Percentiles rank a stretch among this genome's conserved stretches.
Conservation (phyloP, 768 basidiomycete species). For the Pisolithus orientalis region DNA sequence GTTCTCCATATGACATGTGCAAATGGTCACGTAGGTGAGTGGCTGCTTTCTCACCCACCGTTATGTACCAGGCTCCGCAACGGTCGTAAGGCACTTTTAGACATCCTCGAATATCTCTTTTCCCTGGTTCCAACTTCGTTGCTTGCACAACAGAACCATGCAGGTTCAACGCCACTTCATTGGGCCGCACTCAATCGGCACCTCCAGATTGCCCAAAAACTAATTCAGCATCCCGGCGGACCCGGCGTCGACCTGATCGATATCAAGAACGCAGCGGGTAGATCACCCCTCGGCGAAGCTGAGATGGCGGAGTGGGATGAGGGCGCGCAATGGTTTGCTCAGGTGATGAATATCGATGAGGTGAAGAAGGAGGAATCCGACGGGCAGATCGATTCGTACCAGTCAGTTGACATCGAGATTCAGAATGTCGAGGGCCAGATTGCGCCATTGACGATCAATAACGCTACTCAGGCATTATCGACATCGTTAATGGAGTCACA, state of each 20-base stretch:
- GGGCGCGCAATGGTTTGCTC: conserved; percentile 76
- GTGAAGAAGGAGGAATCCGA: conserved; percentile 29
- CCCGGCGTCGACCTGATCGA: conserved; percentile 68
- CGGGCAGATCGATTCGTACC: conserved; percentile 23
- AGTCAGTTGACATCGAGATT: conserved; percentile 61
- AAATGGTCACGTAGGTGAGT: conserved; percentile 83
- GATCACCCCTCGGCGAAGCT: conserved; percentile 75
- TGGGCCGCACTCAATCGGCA: conserved; percentile 89
- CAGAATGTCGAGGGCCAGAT: conserved; percentile 66
- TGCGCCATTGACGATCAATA: conserved; percentile 51
- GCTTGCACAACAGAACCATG: conserved; percentile 55
- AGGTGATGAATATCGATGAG: conserved; percentile 70
- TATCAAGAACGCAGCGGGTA: conserved; percentile 65
- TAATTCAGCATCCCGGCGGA: conserved; percentile 51
- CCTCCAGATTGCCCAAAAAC: conserved; percentile 50
- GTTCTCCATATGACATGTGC: conserved; percentile 82
- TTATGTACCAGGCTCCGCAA: conserved; percentile 22
- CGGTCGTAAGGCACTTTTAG: conserved; percentile 48
- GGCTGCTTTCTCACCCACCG: neutral
- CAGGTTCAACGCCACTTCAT: conserved; percentile 81
- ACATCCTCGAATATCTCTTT: conserved; percentile 70
- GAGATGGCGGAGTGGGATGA: conserved; percentile 79
- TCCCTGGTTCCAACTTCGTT: conserved; percentile 49
- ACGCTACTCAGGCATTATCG: neutral
- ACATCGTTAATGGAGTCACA: no score